These are phyloP conservation scores for Geotrichum citri-aurantii DNA, from an alignment of 1,139 yeast genomes.

Conservation along the genomic window DNA sequence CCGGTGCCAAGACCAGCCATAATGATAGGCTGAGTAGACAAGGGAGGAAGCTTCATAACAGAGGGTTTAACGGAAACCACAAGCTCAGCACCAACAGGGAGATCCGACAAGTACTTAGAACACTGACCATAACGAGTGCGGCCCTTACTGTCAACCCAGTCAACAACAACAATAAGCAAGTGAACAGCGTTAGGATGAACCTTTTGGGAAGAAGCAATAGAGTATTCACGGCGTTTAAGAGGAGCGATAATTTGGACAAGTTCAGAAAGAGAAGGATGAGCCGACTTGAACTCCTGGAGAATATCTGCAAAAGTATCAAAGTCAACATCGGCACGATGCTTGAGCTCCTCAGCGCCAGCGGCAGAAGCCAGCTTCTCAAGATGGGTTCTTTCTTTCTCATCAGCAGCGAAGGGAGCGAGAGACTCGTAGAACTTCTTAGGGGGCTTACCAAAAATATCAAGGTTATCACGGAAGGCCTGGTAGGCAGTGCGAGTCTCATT, in stretches of 20 bases:
- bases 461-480: conserved; percentile 71
- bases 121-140: conserved; percentile 90
- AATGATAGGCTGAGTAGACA: conserved; percentile 80
- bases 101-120: conserved; percentile 80
- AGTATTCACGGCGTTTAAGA: conserved; percentile 93
- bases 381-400: conserved; percentile 57
- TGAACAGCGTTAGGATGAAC: conserved; percentile 89
- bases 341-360: conserved; percentile 82
- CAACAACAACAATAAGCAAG: conserved; percentile 88
- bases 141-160: conserved; percentile 87
- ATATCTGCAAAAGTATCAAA: conserved; percentile 78
- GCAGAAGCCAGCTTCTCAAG: conserved; percentile 63
- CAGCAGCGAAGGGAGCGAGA: conserved; percentile 66
- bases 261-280: conserved; percentile 71
- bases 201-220: conserved; percentile 96
- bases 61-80: conserved; percentile 96
- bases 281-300: conserved; percentile 72
- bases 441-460: conserved; percentile 91
- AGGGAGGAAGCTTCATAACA: conserved; percentile 91
- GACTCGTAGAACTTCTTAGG: conserved; percentile 91
- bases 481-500: conserved; percentile 73
- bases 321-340: conserved; percentile 79
- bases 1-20: conserved; percentile 99
- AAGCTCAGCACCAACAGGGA: conserved; percentile 73
- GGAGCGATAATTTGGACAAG: conserved; percentile 73